Percentiles rank a stretch among this genome's conserved stretches.
Conservation (phyloP, 1,139 yeast genomes). For the Ogataea hybrid region DNA sequence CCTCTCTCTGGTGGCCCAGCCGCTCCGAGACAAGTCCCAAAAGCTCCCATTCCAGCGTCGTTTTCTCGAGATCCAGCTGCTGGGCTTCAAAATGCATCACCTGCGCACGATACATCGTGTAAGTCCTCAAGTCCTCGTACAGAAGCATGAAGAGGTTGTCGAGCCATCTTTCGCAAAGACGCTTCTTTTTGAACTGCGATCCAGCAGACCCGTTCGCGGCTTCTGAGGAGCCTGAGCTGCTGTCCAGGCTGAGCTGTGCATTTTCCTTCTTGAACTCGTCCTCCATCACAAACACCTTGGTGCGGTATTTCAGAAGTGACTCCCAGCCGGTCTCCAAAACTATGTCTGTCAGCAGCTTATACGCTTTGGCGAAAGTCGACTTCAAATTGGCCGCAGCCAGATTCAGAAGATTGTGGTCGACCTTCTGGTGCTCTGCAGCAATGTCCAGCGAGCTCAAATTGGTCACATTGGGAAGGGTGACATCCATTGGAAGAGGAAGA, state of each 20-base stretch:
- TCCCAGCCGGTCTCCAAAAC: slow-evolving; percentile 63
- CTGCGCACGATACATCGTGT: slow-evolving; percentile 62
- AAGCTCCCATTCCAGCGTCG: slow-evolving; percentile 60
- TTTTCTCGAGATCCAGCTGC: slow-evolving; percentile 53
- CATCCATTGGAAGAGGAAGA: slow-evolving; percentile 56
- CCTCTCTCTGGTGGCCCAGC: slow-evolving; percentile 55
- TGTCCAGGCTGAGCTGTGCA: slow-evolving; percentile 18
- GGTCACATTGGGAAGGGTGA: slow-evolving; percentile 52
- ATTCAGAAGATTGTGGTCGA: slow-evolving; percentile 49
- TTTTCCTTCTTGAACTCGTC: slow-evolving; percentile 54
- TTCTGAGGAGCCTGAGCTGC: slow-evolving; percentile 6
- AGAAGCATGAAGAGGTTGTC: slow-evolving; percentile 59
- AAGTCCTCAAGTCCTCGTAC: slow-evolving; percentile 57
- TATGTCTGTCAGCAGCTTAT: slow-evolving; percentile 53
- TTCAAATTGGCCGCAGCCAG: slow-evolving; percentile 57
- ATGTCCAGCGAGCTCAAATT: slow-evolving; percentile 52
- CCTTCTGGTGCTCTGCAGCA: slow-evolving; percentile 47
- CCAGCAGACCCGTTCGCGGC: slow-evolving; percentile 12
- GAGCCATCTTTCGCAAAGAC: slow-evolving; percentile 63
- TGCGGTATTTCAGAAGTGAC: slow-evolving; percentile 50
- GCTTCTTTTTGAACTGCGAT: slow-evolving; percentile 44
- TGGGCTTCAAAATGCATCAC: slow-evolving; percentile 48
- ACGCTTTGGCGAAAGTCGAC: slow-evolving; percentile 56
- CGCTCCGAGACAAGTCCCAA: slow-evolving; percentile 53
- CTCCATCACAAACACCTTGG: slow-evolving; percentile 63